These are phyloP conservation scores for Solanum hybrid DNA, from an alignment of 305 asterid species.

Conservation along the genomic window DNA sequence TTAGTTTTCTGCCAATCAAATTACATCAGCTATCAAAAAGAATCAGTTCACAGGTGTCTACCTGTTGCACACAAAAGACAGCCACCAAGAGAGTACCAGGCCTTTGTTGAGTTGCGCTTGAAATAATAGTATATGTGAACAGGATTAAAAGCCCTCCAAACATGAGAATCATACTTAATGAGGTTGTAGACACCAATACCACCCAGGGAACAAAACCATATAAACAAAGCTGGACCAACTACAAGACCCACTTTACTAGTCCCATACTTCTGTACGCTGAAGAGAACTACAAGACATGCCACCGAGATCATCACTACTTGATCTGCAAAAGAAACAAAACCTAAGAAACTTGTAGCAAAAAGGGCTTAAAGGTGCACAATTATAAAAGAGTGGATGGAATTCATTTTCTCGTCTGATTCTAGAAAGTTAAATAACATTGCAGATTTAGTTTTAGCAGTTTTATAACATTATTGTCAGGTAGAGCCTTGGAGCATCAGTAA, in stretches of 20 bases:
- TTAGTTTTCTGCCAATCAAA: not conserved
- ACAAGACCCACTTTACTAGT: constrained; percentile 96
- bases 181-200: constrained; percentile 95
- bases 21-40: not conserved
- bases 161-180: constrained; percentile 66
- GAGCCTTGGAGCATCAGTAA: not conserved
- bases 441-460: not conserved
- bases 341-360: constrained; percentile 7
- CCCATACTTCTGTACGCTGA: constrained; percentile 96
- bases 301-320: constrained; percentile 93
- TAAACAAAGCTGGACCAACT: constrained; percentile 94
- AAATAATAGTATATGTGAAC: constrained; percentile 83
- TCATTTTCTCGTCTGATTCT: not conserved
- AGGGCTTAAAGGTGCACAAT: not conserved
- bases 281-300: constrained; percentile 79
- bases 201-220: constrained; percentile 98
- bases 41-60: constrained; percentile 19
- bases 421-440: not conserved
- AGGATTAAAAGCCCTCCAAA: constrained; percentile 83
- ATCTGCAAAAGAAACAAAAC: constrained; percentile 55
- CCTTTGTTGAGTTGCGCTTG: constrained; percentile 78
- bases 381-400: not conserved
- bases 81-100: constrained; percentile 97
- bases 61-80: constrained; percentile 98
- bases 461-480: not conserved